Conservation (phyloP, 177 flowering plant genomes). For the Vitis hybrid region DNA sequence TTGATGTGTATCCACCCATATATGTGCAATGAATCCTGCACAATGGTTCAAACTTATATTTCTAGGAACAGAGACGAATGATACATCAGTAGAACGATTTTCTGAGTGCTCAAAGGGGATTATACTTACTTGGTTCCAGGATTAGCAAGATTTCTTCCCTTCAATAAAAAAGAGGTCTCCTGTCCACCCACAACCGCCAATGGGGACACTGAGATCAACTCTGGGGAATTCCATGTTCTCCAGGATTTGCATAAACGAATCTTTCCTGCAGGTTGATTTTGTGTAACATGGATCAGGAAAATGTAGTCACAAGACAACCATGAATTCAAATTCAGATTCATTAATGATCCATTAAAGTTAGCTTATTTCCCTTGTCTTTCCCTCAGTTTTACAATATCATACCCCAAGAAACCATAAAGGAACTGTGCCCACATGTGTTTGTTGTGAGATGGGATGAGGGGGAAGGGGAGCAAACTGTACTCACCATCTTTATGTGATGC, state of each 20-base stretch:
- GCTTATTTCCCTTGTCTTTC: too few species aligned
- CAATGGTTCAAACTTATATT: background rate
- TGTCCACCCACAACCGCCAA: conserved; percentile 80
- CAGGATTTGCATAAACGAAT: conserved; percentile 66
- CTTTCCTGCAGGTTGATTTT: conserved; percentile 50
- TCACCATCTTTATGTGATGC: conserved; percentile 80
- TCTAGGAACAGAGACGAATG: background rate
- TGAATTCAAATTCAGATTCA: background rate
- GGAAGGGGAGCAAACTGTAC: background rate
- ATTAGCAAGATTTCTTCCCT: conserved; percentile 62
- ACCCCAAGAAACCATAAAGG: too few species aligned
- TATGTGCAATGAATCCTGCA: conserved; percentile 77
- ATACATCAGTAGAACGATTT: too few species aligned
- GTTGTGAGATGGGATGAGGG: too few species aligned
- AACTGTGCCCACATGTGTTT: too few species aligned
- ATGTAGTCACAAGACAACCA: background rate
- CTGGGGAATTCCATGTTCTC: conserved; percentile 73
- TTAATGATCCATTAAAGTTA: background rate
- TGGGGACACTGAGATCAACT: conserved; percentile 71
- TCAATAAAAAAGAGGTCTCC: conserved; percentile 56
- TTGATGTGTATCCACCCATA: conserved; percentile 62
- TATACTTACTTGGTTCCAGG: conserved; percentile 73
- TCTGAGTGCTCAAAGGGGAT: background rate
- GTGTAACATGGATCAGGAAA: conserved; percentile 4
- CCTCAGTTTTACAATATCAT: too few species aligned